Evolutionary conservation across 768 basidiomycete species (phyloP).

Genomic region (Tubosaeta sp.): DNA sequence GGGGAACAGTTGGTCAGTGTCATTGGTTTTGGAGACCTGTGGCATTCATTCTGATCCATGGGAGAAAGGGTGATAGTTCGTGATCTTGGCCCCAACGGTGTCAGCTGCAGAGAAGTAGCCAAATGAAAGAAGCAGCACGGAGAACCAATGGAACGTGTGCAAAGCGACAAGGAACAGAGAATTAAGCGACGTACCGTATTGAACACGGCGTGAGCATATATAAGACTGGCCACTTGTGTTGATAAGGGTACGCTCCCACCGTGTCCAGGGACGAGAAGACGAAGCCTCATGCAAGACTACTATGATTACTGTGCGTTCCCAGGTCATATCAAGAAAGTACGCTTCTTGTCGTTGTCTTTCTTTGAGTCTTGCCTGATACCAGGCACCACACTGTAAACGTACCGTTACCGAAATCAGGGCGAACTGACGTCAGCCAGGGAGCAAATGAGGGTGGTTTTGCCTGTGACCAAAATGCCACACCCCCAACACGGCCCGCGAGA

Average conservation of each 20-base stretch:
- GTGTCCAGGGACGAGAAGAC: conserved; percentile 8
- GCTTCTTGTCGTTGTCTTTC: not conserved
- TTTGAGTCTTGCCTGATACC: not conserved
- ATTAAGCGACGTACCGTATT: conserved; percentile 1
- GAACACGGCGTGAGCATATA: not conserved
- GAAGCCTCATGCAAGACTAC: not conserved
- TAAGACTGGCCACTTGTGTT: not conserved
- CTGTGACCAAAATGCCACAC: not conserved
- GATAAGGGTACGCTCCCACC: not conserved
- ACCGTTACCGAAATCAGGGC: not conserved
- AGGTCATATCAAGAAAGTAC: not conserved
- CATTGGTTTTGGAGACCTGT: conserved; percentile 39
- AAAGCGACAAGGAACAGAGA: not conserved
- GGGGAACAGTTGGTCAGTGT: not conserved
- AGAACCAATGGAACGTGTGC: conserved; percentile 11
- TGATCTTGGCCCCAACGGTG: conserved; percentile 40
- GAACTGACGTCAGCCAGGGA: not conserved
- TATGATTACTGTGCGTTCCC: too few relatives aligned
- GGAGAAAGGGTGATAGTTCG: conserved; percentile 38
- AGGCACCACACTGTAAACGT: not conserved
- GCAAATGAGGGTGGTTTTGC: not conserved
- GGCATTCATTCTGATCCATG: conserved; percentile 56
- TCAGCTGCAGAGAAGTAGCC: conserved; percentile 14
- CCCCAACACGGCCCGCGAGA: not conserved
- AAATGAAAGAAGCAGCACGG: conserved; percentile 9